phyloP scores from a whole-genome alignment of 108 stramenopile genomes.

The Stephanodiscus triporus region DNA sequence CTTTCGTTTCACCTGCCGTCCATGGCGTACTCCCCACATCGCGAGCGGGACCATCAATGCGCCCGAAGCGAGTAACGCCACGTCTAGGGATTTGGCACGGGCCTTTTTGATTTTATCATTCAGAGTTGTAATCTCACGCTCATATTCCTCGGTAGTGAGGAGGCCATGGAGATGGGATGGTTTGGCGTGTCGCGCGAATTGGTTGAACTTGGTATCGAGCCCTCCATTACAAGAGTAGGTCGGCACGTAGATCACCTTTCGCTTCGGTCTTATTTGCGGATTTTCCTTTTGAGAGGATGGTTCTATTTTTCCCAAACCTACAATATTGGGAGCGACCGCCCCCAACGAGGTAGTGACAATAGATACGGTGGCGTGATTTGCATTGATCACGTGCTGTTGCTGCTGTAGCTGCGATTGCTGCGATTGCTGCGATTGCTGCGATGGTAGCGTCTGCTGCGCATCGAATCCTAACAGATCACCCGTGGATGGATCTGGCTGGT shows the following conservation, averaged over 20 bases:
- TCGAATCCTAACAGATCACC: constrained; percentile 15
- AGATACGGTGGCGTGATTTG: constrained; percentile 1
- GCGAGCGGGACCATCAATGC: constrained; percentile 67
- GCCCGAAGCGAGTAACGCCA: constrained; percentile 58
- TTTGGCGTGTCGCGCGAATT: constrained; percentile 25
- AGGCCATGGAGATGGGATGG: constrained; percentile 53
- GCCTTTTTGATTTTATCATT: constrained; percentile 60
- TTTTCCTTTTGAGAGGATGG: constrained; percentile 7
- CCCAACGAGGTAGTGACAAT: constrained; percentile 6
- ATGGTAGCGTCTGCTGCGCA: constrained; percentile 15
- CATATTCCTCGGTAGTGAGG: constrained; percentile 62
- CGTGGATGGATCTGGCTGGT: not conserved
- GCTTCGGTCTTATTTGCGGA: constrained; percentile 13
- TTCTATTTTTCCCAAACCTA: constrained; percentile 46
- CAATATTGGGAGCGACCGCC: constrained; percentile 24
- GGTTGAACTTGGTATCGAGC: constrained; percentile 51
- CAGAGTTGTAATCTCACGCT: constrained; percentile 48
- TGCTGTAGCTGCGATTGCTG: constrained; percentile 15
- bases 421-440: no score
- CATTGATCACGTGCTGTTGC: constrained; percentile 15
- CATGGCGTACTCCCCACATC: constrained; percentile 72
- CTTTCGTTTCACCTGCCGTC: constrained; percentile 53
- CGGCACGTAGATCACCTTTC: constrained; percentile 33
- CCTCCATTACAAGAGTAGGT: constrained; percentile 52
- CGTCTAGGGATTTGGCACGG: constrained; percentile 56